A percentile compares a stretch with the other conserved stretches of the same genome.
Conservation (phyloP, 225 moss, liverwort and hornwort genomes). For the Neckera pumila region DNA sequence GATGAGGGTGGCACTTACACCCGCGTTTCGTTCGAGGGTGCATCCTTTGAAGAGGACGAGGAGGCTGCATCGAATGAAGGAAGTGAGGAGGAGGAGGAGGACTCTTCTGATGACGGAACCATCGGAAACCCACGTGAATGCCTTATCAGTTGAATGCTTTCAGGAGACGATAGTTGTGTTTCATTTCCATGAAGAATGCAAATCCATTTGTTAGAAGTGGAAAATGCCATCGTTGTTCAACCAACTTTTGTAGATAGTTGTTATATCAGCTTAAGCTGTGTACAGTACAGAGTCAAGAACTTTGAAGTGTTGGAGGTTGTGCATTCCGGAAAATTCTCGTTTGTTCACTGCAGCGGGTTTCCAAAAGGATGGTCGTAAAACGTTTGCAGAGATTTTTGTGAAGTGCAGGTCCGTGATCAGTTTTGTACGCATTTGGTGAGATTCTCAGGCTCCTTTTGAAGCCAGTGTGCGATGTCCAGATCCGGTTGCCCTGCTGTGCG, state of each 20-base stretch:
- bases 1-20: constrained; percentile 29
- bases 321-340: background rate
- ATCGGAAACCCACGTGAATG: constrained; percentile 65
- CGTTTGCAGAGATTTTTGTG: background rate
- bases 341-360: background rate
- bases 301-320: background rate
- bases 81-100: background rate
- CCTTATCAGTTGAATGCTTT: constrained; percentile 47
- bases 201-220: background rate
- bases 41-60: constrained; percentile 39
- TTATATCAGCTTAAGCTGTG: background rate
- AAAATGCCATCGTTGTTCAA: background rate
- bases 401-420: background rate
- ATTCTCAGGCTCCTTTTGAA: background rate
- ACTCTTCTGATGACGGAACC: constrained; percentile 46
- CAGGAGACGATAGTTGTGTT: background rate
- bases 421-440: background rate
- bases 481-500: background rate
- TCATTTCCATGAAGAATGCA: background rate
- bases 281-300: constrained; percentile 11
- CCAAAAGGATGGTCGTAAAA: background rate
- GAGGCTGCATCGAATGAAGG: constrained; percentile 1
- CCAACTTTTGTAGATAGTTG: background rate
- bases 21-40: constrained; percentile 32
- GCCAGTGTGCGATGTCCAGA: background rate